Evolutionary conservation across 345 rosid species (phyloP).

Genomic region (Ricinus communis): DNA sequence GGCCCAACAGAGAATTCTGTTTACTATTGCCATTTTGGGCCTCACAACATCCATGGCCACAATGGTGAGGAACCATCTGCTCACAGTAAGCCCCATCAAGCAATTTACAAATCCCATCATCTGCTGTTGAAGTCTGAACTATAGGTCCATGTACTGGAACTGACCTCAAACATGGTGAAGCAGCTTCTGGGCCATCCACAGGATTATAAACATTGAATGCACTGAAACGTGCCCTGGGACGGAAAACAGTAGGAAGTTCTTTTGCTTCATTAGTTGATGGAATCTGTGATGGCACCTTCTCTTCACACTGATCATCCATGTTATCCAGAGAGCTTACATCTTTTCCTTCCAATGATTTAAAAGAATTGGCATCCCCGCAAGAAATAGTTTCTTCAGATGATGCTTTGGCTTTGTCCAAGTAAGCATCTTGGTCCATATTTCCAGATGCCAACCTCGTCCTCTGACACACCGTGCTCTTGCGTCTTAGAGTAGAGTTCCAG

Average conservation of each 20-base stretch:
- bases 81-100: slow-evolving; percentile 56
- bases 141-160: slow-evolving; percentile 36
- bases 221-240: slow-evolving; percentile 63
- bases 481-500: slow-evolving; percentile 82
- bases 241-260: slow-evolving; percentile 57
- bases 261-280: slow-evolving; percentile 36
- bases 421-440: slow-evolving; percentile 39
- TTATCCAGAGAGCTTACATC: slow-evolving; percentile 49
- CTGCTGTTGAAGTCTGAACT: slow-evolving; percentile 47
- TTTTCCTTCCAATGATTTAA: slow-evolving; percentile 54
- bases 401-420: slow-evolving; percentile 48
- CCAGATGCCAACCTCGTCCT: slow-evolving; percentile 32
- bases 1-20: slow-evolving; percentile 62
- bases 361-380: slow-evolving; percentile 59
- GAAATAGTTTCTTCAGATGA: slow-evolving; percentile 81
- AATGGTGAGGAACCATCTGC: slow-evolving; percentile 57
- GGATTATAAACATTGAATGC: slow-evolving; percentile 51
- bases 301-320: slow-evolving; percentile 42
- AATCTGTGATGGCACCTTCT: slow-evolving; percentile 26
- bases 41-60: slow-evolving; percentile 72
- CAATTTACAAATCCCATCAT: slow-evolving; percentile 52
- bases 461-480: slow-evolving; percentile 45
- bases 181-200: slow-evolving; percentile 39
- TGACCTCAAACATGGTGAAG: slow-evolving; percentile 33
- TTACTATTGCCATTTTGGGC: slow-evolving; percentile 21